Evolutionary conservation across 108 stramenopile genomes (phyloP).

Genomic region (Cyclotella distinguenda): DNA sequence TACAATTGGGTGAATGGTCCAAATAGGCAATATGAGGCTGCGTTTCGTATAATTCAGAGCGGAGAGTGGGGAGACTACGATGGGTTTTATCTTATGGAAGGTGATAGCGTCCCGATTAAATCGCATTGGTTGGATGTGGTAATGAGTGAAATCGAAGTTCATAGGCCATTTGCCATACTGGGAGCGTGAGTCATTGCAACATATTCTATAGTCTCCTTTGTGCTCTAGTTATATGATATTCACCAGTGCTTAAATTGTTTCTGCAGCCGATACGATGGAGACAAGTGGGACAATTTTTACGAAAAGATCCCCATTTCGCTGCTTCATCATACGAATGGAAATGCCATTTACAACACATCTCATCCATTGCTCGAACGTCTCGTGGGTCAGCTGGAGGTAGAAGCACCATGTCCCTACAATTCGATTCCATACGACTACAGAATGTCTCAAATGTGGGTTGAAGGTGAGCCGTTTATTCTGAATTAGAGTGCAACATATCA

Average conservation of each 20-base stretch:
- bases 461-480: slow-evolving; percentile 27
- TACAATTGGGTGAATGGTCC: slow-evolving; percentile 79
- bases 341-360: slow-evolving; percentile 73
- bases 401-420: slow-evolving; percentile 66
- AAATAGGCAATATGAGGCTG: slow-evolving; percentile 74
- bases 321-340: slow-evolving; percentile 70
- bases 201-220: too few species aligned
- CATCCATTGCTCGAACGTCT: slow-evolving; percentile 60
- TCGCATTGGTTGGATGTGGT: slow-evolving; percentile 69
- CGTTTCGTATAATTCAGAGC: slow-evolving; percentile 62
- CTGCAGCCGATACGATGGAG: slow-evolving; percentile 52
- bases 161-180: slow-evolving; percentile 63
- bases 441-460: slow-evolving; percentile 73
- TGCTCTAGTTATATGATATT: neutral
- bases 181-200: slow-evolving; percentile 72
- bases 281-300: slow-evolving; percentile 74
- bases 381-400: slow-evolving; percentile 64
- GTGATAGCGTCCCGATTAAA: slow-evolving; percentile 67
- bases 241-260: neutral
- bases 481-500: neutral
- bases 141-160: slow-evolving; percentile 49
- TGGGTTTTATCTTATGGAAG: slow-evolving; percentile 73
- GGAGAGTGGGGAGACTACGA: slow-evolving; percentile 67
- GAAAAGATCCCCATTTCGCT: slow-evolving; percentile 62
- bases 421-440: slow-evolving; percentile 71